Evolutionary conservation across 441 rosid genomes (phyloP).

Genomic region (Populus tomentosa): DNA sequence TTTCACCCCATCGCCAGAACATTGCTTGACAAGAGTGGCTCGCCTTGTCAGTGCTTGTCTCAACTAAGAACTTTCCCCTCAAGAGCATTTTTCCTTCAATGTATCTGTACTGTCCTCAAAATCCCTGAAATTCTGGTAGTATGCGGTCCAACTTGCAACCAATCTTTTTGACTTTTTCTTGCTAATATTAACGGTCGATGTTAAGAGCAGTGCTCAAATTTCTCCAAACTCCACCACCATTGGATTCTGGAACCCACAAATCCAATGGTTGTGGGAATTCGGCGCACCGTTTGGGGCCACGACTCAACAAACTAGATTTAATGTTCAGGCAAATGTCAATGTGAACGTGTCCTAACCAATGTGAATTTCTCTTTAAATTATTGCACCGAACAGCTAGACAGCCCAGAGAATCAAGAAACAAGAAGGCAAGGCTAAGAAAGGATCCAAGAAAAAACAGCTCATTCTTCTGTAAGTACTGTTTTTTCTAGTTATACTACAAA

Average conservation of each 20-base stretch:
- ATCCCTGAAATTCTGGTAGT: not conserved
- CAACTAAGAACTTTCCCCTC: not conserved
- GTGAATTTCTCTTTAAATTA: not conserved
- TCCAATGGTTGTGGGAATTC: not conserved
- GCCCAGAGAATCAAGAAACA: not conserved
- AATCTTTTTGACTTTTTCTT: not conserved
- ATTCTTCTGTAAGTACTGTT: not conserved
- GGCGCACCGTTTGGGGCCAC: too few relatives aligned
- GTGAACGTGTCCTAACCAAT: not conserved
- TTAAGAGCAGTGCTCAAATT: not conserved
- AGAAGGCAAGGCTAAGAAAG: too few relatives aligned
- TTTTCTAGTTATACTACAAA: not conserved
- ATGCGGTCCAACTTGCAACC: slow-evolving; percentile 16
- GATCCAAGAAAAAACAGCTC: not conserved
- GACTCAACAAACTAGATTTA: too few relatives aligned
- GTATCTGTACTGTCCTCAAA: not conserved
- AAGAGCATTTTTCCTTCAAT: not conserved
- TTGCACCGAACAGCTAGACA: not conserved
- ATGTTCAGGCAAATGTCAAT: slow-evolving; percentile 2
- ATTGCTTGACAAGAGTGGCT: not conserved
- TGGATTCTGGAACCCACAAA: not conserved
- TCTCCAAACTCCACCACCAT: not conserved
- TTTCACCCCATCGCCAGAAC: not conserved
- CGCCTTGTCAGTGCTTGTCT: not conserved
- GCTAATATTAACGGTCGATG: not conserved